phyloP scores from a whole-genome alignment of 441 rosid species.

The Croton setiger region DNA sequence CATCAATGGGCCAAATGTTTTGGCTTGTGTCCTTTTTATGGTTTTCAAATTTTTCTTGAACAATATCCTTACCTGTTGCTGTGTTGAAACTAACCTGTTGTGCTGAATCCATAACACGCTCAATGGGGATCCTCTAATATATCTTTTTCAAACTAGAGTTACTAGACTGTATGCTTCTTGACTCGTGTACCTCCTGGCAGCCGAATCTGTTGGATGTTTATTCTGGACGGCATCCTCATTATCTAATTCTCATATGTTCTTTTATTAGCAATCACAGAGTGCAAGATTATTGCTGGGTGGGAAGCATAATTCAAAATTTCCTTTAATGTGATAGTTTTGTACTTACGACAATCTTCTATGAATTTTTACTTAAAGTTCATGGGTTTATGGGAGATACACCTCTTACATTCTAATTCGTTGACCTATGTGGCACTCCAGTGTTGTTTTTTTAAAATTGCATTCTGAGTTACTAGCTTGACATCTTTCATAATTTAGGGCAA shows the following conservation, averaged over 20 bases:
- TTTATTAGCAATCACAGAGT: not conserved
- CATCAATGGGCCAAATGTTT: not conserved
- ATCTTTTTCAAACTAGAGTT: not conserved
- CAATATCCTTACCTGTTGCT: not conserved
- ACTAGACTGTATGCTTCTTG: not conserved
- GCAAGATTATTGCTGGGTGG: not conserved
- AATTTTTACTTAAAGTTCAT: not conserved
- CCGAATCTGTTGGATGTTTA: not conserved
- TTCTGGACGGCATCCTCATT: not conserved
- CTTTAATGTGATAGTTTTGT: not conserved
- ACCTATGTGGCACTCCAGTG: not conserved
- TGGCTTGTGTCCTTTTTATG: not conserved
- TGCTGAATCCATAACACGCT: not conserved
- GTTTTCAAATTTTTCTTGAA: not conserved
- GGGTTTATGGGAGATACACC: not conserved
- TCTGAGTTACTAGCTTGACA: not conserved
- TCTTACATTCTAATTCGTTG: not conserved
- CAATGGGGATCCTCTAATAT: not conserved
- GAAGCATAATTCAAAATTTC: not conserved
- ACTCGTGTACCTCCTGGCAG: not conserved
- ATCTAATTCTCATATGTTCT: not conserved
- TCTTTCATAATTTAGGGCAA: slow-evolving; percentile 57
- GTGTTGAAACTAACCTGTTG: too few relatives aligned
- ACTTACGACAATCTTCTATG: not conserved
- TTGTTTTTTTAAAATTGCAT: not conserved